These are phyloP conservation scores for Pseudocercospora musae DNA, from an alignment of 2,329 filamentous ascomycete genomes.

Conservation along the genomic window DNA sequence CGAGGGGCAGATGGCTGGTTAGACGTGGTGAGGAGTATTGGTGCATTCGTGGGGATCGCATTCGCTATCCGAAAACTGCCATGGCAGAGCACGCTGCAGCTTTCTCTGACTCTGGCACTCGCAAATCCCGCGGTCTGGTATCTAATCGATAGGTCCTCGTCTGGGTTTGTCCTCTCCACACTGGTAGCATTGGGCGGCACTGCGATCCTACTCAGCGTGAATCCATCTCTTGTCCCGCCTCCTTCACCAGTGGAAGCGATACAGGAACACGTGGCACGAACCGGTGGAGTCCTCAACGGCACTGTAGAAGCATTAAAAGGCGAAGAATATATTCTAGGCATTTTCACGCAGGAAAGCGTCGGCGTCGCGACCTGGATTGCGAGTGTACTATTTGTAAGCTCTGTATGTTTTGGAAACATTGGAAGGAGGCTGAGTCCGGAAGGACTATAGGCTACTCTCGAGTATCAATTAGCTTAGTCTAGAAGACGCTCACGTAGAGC, in stretches of 20 bases:
- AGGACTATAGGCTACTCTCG: constrained; percentile 38
- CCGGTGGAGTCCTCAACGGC: constrained; percentile 21
- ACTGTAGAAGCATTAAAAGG: constrained; percentile 13
- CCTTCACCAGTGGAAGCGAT: constrained; percentile 50
- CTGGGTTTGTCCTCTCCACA: constrained; percentile 77
- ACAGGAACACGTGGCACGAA: constrained; percentile 19
- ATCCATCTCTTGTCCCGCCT: constrained; percentile 72
- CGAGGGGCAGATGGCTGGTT: constrained; percentile 57
- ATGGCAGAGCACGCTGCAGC: constrained; percentile 93
- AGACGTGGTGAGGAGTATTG: constrained; percentile 64
- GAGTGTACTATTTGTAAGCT: constrained; percentile 91
- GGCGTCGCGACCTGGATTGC: constrained; percentile 83
- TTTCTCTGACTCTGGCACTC: constrained; percentile 82
- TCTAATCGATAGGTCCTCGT: constrained; percentile 82
- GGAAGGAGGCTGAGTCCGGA: constrained; percentile 62
- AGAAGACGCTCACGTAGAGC: not conserved
- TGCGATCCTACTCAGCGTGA: constrained; percentile 67
- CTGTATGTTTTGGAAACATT: constrained; percentile 94
- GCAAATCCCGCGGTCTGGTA: constrained; percentile 96
- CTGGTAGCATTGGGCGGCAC: constrained; percentile 73
- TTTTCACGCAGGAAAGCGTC: constrained; percentile 60
- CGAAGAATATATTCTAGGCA: constrained; percentile 40
- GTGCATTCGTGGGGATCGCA: constrained; percentile 69
- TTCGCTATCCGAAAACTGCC: constrained; percentile 84
- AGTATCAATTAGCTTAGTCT: not conserved